Evolutionary conservation across 2,329 filamentous ascomycete genomes (phyloP).

Genomic region (Cladobotryum mycophilum): DNA sequence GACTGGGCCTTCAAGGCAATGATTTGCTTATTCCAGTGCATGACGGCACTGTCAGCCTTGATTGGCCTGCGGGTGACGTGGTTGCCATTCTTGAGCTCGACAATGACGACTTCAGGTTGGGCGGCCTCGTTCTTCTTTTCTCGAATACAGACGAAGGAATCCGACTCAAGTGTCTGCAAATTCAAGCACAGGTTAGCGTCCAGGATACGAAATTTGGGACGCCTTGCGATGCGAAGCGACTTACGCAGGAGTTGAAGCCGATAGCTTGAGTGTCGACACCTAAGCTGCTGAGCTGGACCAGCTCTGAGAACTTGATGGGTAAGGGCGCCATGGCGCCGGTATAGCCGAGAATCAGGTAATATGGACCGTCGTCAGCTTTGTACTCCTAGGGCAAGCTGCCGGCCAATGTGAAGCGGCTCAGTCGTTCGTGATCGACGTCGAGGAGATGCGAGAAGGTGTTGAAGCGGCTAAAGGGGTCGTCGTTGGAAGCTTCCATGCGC

Average conservation of each 20-base stretch:
- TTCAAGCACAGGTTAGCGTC: background rate
- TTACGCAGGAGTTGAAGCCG: constrained; percentile 75
- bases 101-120: constrained; percentile 89
- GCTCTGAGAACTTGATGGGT: constrained; percentile 90
- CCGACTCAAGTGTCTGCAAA: constrained; percentile 89
- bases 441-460: constrained; percentile 12
- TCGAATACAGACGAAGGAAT: constrained; percentile 91
- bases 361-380: constrained; percentile 12
- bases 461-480: constrained; percentile 19
- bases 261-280: constrained; percentile 49
- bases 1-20: constrained; percentile 95
- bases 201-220: constrained; percentile 6
- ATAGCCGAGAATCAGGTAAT: constrained; percentile 16
- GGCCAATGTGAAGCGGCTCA: constrained; percentile 21
- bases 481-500: constrained; percentile 34
- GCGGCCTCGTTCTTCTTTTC: constrained; percentile 83
- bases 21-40: constrained; percentile 96
- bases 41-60: constrained; percentile 98
- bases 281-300: constrained; percentile 59
- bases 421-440: constrained; percentile 11
- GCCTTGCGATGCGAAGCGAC: constrained; percentile 26
- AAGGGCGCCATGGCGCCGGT: constrained; percentile 56
- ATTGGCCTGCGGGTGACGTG: constrained; percentile 91
- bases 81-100: constrained; percentile 97
- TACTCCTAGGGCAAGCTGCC: constrained; percentile 14